Percentiles rank a stretch among this genome's conserved stretches.
Conservation (phyloP, 2,329 filamentous ascomycete species). For the Cladosporium sp. region DNA sequence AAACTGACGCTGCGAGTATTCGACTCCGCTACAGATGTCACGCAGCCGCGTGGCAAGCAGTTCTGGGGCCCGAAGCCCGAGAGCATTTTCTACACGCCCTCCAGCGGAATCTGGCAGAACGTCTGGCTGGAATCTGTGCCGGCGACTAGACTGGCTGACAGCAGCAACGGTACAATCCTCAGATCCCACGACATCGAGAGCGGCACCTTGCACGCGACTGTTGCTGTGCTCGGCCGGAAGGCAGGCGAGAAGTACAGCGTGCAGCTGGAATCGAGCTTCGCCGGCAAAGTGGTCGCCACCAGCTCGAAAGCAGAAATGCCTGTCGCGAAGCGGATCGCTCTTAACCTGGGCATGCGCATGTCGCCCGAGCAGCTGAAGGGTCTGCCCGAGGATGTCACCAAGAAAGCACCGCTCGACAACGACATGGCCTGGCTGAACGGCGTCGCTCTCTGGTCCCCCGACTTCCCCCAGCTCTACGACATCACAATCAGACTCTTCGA, state of each 20-base stretch:
- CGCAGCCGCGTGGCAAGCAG: slow-evolving; percentile 62
- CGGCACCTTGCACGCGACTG: slow-evolving; percentile 45
- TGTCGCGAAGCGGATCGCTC: slow-evolving; percentile 22
- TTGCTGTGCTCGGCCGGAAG: slow-evolving; percentile 46
- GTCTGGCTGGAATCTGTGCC: slow-evolving; percentile 63
- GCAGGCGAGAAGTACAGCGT: slow-evolving; percentile 44
- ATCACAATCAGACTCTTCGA: slow-evolving; percentile 49
- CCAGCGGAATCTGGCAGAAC: slow-evolving; percentile 67
- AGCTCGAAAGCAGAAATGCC: slow-evolving; percentile 39
- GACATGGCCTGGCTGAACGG: slow-evolving; percentile 45
- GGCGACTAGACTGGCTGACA: slow-evolving; percentile 46
- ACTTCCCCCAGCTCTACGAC: slow-evolving; percentile 52
- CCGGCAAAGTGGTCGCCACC: slow-evolving; percentile 43
- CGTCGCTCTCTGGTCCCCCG: slow-evolving; percentile 58
- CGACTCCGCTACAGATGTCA: slow-evolving; percentile 59
- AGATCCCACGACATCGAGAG: slow-evolving; percentile 48
- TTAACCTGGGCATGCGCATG: slow-evolving; percentile 38
- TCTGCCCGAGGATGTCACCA: slow-evolving; percentile 34
- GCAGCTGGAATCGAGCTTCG: slow-evolving; percentile 49
- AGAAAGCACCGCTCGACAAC: slow-evolving; percentile 28
- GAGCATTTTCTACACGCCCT: slow-evolving; percentile 66
- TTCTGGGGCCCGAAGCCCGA: slow-evolving; percentile 54
- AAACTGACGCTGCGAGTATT: slow-evolving; percentile 53
- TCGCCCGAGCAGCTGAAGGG: slow-evolving; percentile 35
- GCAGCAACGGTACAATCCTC: slow-evolving; percentile 53